phyloP scores from a whole-genome alignment of 2,329 filamentous ascomycete genomes.

The Aciculosporium take region DNA sequence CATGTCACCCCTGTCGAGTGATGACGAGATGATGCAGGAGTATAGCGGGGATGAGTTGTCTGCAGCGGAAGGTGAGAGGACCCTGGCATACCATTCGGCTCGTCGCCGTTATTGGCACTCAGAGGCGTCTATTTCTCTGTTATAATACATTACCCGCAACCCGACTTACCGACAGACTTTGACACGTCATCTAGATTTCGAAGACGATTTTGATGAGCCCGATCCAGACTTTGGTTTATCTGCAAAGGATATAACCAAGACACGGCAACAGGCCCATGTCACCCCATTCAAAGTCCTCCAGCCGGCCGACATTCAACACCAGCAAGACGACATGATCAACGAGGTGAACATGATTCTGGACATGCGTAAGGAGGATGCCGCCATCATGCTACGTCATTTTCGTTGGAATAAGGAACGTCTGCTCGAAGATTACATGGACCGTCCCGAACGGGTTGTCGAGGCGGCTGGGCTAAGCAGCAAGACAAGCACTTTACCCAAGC shows the following conservation, averaged over 20 bases:
- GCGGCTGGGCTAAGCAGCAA: conserved; percentile 65
- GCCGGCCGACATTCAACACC: conserved; percentile 65
- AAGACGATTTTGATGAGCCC: conserved; percentile 39
- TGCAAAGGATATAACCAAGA: conserved; percentile 51
- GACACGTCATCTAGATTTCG: conserved; percentile 32
- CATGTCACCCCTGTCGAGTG: conserved; percentile 67
- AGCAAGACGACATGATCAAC: conserved; percentile 74
- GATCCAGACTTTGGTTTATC: conserved; percentile 39
- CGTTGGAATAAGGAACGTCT: conserved; percentile 94
- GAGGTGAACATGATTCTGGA: conserved; percentile 88
- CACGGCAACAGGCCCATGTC: conserved; percentile 63
- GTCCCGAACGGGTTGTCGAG: conserved; percentile 63
- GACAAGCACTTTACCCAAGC: conserved; percentile 45
- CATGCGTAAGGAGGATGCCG: conserved; percentile 75
- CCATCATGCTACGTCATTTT: conserved; percentile 77
- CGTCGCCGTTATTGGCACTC: too few relatives aligned
- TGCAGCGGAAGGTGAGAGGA: conserved; percentile 31
- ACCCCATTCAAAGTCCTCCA: conserved; percentile 72
- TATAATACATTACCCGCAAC: too few relatives aligned
- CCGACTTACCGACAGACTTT: too few relatives aligned
- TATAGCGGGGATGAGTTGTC: conserved; percentile 61
- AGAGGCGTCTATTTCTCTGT: too few relatives aligned
- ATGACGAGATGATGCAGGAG: conserved; percentile 59
- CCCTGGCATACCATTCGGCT: too few relatives aligned
- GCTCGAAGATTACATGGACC: conserved; percentile 94